These are phyloP conservation scores for Chlamydomonas incerta DNA, from an alignment of 139 green algal species.

Conservation along the genomic window DNA sequence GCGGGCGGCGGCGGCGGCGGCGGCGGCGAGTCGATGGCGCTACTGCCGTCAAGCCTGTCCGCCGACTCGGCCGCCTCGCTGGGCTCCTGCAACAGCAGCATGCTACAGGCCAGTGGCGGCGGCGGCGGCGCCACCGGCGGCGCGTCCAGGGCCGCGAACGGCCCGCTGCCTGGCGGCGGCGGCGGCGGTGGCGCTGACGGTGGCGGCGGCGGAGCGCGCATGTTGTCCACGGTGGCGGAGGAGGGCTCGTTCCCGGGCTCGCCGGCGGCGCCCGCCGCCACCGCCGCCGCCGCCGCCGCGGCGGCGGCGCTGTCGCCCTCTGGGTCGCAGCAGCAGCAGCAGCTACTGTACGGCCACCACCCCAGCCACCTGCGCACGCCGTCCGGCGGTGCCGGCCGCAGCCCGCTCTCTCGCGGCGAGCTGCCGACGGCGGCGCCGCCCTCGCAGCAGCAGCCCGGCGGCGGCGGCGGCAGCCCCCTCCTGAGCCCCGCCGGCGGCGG, in stretches of 20 bases:
- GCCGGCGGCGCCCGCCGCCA: background rate
- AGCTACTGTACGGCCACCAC: background rate
- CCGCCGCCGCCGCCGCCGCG: background rate
- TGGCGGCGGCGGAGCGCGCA: background rate
- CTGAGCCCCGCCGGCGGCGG: too few species aligned
- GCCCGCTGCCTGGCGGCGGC: background rate
- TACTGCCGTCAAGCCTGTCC: too few species aligned
- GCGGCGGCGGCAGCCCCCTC: background rate
- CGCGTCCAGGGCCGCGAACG: background rate
- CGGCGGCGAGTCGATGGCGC: too few species aligned
- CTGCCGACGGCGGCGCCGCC: too few species aligned
- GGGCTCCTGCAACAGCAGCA: background rate
- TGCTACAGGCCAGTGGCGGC: background rate
- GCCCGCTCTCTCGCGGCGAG: background rate
- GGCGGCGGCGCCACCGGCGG: background rate
- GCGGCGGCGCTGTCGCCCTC: too few species aligned
- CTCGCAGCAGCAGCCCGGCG: too few species aligned
- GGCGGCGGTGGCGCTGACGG: background rate
- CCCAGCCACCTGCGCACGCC: background rate
- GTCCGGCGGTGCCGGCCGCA: background rate
- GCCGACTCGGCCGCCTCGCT: too few species aligned
- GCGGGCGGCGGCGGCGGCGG: background rate
- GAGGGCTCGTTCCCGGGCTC: background rate
- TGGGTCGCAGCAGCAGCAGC: too few species aligned
- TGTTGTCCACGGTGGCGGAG: slow-evolving; percentile 26